phyloP scores from a whole-genome alignment of 495 filamentous ascomycete species.

The Lentithecium fluviatile region DNA sequence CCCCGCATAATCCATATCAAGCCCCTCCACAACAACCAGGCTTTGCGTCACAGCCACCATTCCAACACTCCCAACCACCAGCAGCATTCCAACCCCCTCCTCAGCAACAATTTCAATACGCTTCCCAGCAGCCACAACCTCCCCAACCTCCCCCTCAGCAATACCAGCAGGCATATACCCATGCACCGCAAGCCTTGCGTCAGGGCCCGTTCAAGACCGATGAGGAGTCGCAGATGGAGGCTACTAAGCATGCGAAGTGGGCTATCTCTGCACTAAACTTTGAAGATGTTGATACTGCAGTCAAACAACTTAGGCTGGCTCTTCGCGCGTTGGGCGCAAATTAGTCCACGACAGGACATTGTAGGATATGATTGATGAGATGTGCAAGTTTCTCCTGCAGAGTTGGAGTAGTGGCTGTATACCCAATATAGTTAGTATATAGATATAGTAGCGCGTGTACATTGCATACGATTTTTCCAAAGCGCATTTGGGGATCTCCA shows the following conservation, averaged over 20 bases:
- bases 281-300: constrained; percentile 88
- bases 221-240: constrained; percentile 70
- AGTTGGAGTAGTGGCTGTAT: not conserved
- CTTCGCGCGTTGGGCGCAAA: constrained; percentile 63
- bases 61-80: constrained; percentile 9
- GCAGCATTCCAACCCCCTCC: constrained; percentile 42
- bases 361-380: not conserved
- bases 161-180: constrained; percentile 35
- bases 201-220: constrained; percentile 52
- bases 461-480: not conserved
- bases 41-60: constrained; percentile 2
- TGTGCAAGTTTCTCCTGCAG: not conserved
- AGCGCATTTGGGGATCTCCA: not conserved
- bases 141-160: constrained; percentile 23
- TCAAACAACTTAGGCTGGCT: constrained; percentile 77
- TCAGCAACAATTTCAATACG: constrained; percentile 17
- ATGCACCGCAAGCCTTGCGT: constrained; percentile 20
- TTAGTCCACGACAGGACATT: constrained; percentile 9
- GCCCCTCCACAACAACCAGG: constrained; percentile 17
- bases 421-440: not conserved
- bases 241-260: constrained; percentile 96
- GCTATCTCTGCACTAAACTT: constrained; percentile 96
- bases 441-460: not conserved
- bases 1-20: constrained; percentile 16
- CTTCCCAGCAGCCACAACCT: constrained; percentile 13